Conservation (phyloP, 352 stramenopile species). For the Phytopythium sindhum region DNA sequence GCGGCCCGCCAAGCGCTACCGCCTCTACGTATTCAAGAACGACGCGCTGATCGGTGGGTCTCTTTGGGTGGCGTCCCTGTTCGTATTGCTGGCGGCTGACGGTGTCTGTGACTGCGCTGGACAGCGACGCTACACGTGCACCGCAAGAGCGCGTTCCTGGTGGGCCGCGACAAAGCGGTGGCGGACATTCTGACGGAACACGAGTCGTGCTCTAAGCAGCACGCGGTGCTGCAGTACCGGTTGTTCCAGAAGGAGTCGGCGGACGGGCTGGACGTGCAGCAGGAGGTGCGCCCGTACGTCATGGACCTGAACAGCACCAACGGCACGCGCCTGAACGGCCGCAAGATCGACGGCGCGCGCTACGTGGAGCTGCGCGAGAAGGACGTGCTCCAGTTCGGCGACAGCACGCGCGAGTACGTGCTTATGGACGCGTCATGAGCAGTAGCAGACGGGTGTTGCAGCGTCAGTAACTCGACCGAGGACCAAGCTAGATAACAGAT, state of each 20-base stretch:
- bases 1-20: slow-evolving; percentile 89
- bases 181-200: slow-evolving; percentile 95
- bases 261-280: slow-evolving; percentile 52
- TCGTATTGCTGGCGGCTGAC: neutral
- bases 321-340: slow-evolving; percentile 96
- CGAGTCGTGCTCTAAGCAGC: slow-evolving; percentile 95
- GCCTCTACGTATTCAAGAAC: slow-evolving; percentile 97
- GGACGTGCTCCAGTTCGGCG: slow-evolving; percentile 96
- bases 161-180: slow-evolving; percentile 93
- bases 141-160: slow-evolving; percentile 93
- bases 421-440: slow-evolving; percentile 73
- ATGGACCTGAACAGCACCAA: slow-evolving; percentile 98
- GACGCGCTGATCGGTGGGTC: slow-evolving; percentile 70
- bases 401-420: slow-evolving; percentile 97
- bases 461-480: too few species aligned
- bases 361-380: slow-evolving; percentile 96
- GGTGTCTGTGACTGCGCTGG: neutral
- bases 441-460: neutral
- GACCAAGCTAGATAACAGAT: neutral
- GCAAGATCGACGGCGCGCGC: slow-evolving; percentile 89
- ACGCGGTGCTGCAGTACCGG: slow-evolving; percentile 96
- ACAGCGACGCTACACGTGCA: slow-evolving; percentile 94
- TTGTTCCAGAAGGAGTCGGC: slow-evolving; percentile 67
- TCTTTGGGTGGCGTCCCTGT: neutral
- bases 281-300: slow-evolving; percentile 92